phyloP scores from a whole-genome alignment of 2,329 filamentous ascomycete species.

The Botrytis deweyae region DNA sequence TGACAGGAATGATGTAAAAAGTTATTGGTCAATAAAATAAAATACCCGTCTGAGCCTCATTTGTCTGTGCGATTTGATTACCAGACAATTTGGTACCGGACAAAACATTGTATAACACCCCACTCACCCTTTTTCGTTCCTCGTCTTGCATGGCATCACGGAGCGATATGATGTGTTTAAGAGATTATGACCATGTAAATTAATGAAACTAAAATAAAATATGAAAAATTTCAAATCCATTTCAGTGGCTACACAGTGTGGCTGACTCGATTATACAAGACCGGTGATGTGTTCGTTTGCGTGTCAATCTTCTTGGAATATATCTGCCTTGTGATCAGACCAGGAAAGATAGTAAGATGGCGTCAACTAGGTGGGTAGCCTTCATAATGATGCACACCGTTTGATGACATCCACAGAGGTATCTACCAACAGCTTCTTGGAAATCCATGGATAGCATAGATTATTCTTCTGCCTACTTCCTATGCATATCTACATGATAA shows the following conservation, averaged over 20 bases:
- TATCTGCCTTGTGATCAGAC: constrained; percentile 1
- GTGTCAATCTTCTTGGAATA: background rate
- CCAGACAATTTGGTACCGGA: constrained; percentile 22
- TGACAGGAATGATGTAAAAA: constrained; percentile 40
- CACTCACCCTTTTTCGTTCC: constrained; percentile 36
- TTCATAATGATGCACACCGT: background rate
- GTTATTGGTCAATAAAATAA: constrained; percentile 32
- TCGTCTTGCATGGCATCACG: constrained; percentile 35
- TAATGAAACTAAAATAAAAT: constrained; percentile 28
- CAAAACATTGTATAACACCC: constrained; percentile 38
- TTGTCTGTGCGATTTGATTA: constrained; percentile 5
- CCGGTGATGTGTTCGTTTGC: background rate
- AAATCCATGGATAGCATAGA: background rate
- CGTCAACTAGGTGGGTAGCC: background rate
- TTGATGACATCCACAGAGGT: background rate
- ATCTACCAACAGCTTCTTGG: background rate
- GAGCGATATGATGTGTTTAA: constrained; percentile 34
- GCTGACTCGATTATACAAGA: background rate
- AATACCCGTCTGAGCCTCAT: constrained; percentile 31
- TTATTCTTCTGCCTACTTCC: background rate
- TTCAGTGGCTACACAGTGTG: background rate
- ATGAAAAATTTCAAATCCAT: constrained; percentile 16
- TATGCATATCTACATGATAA: background rate
- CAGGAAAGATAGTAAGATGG: background rate
- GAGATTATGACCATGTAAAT: constrained; percentile 32